phyloP scores from a whole-genome alignment of 78 protist genomes.

The Thecamonas trahens region DNA sequence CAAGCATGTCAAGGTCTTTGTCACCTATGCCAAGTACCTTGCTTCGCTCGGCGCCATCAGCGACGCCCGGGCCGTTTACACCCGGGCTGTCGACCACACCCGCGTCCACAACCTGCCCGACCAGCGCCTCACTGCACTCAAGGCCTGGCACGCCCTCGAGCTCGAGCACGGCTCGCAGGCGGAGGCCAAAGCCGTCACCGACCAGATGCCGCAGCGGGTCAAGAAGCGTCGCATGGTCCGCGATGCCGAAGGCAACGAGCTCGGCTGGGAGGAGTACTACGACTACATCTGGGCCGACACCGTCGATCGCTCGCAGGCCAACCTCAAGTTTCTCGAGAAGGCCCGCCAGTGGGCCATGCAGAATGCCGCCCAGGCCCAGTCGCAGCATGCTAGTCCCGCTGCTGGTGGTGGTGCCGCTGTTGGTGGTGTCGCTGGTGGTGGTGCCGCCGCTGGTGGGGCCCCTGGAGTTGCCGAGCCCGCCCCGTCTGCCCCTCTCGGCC shows the following conservation, averaged over 20 bases:
- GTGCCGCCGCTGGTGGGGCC: too few species aligned
- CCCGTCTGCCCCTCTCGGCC: too few species aligned
- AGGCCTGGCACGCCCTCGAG: conserved; percentile 42
- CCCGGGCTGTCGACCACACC: not conserved
- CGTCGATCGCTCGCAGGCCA: conserved; percentile 39
- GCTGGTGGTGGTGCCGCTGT: too few species aligned
- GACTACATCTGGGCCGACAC: conserved; percentile 82
- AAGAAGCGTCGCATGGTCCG: conserved; percentile 46
- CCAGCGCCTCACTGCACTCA: conserved; percentile 38
- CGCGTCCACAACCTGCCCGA: conserved; percentile 1
- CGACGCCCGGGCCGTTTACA: not conserved
- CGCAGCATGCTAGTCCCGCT: too few species aligned
- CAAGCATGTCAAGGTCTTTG: conserved; percentile 62
- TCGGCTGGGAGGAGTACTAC: conserved; percentile 78
- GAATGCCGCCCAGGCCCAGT: too few species aligned
- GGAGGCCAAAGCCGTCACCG: not conserved
- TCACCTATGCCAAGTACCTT: not conserved
- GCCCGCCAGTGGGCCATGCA: conserved; percentile 86
- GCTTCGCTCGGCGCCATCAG: not conserved
- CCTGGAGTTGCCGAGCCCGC: too few species aligned
- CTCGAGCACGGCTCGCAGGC: conserved; percentile 35
- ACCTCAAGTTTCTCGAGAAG: conserved; percentile 73
- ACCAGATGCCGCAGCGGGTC: conserved; percentile 50
- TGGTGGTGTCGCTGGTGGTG: too few species aligned
- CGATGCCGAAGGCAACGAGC: conserved; percentile 47